Base-by-base conservation (phyloP, 1,284 basidiomycete species). In the Volvariella surrecta region DNA sequence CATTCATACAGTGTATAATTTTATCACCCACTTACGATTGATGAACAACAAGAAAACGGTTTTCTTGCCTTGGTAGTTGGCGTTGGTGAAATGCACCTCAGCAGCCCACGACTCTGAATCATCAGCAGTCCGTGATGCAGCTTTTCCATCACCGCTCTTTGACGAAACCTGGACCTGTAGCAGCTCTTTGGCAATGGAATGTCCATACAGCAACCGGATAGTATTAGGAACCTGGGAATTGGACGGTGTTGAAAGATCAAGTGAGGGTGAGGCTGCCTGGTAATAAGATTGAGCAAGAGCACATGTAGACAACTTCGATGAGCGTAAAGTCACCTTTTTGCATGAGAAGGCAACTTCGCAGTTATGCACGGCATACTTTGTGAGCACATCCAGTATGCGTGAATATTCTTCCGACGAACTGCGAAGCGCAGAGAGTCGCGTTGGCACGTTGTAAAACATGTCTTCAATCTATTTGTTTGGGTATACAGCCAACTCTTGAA, bases 331-430 rank as follows among this genome's bases (percentile, higher is more conserved):
- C 24, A 85, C 91, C 75, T 95, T 96, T 61, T 92, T 95, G 70
- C 91, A 94, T 2, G 82, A 72, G 66, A 98, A 95, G 0, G 93
- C 77, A 6, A 93, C 81, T 6, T 77, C 78, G 0, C 92, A 78
- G 57, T 97, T 96, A 58, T 98, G 94, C 8, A 94, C 74, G 0
- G 96, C 91, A 56, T 99, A 99, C 50, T 88, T 89, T 1, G 89
- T 89, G n/a, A 97, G 73, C 3, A 99, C 89, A 51, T 97, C 92
- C 1, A 98, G 71, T 30, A 97, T 90, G 18, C 89, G 79, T 6
- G 82, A 75, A 60, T 97, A 99, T 58, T 99, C 96, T 50, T 99
- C 96, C 0, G 91, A 86, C 1, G 84, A 65, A 42, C 81, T 88
- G 42, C 88, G 82, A 45, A 99, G 73, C 0, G 94, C 89, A 7